Base-by-base conservation (phyloP, 179 eudicot species). In the Drosera spatulata region DNA sequence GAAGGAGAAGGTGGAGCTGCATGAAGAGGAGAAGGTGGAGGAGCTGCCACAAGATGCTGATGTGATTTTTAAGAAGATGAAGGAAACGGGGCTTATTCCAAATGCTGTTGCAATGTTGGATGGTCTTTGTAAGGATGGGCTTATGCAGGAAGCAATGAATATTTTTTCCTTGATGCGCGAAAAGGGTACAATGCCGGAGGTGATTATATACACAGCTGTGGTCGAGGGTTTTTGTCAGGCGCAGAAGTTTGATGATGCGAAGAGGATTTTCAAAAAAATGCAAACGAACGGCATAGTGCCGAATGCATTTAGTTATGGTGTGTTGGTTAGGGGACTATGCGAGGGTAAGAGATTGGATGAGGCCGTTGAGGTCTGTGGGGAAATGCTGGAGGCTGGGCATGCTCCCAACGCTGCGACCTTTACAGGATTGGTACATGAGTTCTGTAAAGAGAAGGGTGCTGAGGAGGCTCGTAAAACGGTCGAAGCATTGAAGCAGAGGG, bases 21-120 rank as follows among this genome's bases (percentile, higher is more conserved):
- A 54, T 2, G 39, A 74, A 46, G 82, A 74, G 50, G 79, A 68
- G 9, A 64, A 62, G 56, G 58, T 39, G 58, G 41, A 67, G 65
- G 78, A 68, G 61, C 80, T 73, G 5, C 79, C 95, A 2, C 72
- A 67, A 56, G 93, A 84, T 13, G 93, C 90, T 7, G 85, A 86
- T 13, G 83, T 58, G 60, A 93, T 93, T 53, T 93, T 93, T 65
- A 84, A 68, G 79, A 86, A 84, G 69, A 89, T 93, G 97, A 93
- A 84, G 73, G 87, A 86, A 69, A 78, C 73, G 3, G 90, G 99
- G 9, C 60, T 93, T 10, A 89, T 93, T 48, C 97, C 99, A 0
- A 93, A 89, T 69, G 93, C 95, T 0, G 99, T 93, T 58, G 85
- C 89, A 5, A 93, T 89, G 99, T 90, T 93, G 6, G 93, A 93